Evolutionary conservation across 164 flowering plant species (phyloP).

Genomic region (Vitis riparia): DNA sequence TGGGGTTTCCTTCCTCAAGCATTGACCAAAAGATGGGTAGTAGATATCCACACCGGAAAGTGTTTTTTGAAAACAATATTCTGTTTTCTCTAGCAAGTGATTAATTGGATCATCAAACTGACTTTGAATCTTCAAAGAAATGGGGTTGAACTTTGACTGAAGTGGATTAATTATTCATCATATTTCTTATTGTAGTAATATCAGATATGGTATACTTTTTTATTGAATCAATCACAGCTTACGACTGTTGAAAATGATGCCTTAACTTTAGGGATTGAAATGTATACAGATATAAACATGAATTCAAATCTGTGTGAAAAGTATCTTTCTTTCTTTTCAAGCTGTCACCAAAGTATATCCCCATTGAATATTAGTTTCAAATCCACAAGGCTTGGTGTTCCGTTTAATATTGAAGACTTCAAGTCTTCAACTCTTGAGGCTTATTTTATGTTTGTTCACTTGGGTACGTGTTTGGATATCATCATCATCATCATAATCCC

Average conservation of each 20-base stretch:
- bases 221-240: not conserved
- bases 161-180: not conserved
- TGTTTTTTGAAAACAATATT: not conserved
- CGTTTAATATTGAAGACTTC: not conserved
- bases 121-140: conserved; percentile 14
- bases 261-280: not conserved
- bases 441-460: not conserved
- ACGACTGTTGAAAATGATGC: conserved; percentile 13
- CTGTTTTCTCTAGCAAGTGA: not conserved
- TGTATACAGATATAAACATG: not conserved
- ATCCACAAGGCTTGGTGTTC: not conserved
- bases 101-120: conserved; percentile 8
- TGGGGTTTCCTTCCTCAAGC: not conserved
- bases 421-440: not conserved
- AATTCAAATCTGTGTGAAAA: conserved; percentile 3
- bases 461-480: not conserved
- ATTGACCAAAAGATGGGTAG: not conserved
- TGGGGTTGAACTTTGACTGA: conserved; percentile 15
- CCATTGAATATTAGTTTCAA: too few relatives aligned
- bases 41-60: not conserved
- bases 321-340: not conserved
- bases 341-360: not conserved
- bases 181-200: not conserved
- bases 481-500: not conserved
- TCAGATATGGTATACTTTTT: not conserved